Conservation (phyloP, 345 rosid species). For the Citropsis articulata region DNA sequence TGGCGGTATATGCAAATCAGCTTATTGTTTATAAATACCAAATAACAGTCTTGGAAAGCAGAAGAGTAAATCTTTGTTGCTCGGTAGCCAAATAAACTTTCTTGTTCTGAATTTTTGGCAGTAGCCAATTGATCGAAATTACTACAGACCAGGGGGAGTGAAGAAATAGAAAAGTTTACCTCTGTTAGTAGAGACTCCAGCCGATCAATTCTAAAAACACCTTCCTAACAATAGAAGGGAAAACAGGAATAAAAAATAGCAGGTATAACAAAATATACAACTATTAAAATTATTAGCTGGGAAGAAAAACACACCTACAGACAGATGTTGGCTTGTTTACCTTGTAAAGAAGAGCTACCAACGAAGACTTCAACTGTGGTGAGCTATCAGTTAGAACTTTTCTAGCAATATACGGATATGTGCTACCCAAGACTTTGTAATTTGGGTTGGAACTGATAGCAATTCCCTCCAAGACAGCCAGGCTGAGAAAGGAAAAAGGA, state of each 20-base stretch:
- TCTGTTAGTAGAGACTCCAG: constrained; percentile 80
- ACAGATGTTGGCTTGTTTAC: constrained; percentile 29
- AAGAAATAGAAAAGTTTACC: constrained; percentile 44
- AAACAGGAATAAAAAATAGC: constrained; percentile 2
- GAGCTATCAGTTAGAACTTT: constrained; percentile 86
- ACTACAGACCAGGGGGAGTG: background rate
- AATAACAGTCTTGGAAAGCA: background rate
- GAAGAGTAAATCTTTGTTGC: background rate
- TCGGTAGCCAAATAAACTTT: background rate
- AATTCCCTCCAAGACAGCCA: constrained; percentile 96
- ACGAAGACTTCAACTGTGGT: constrained; percentile 73
- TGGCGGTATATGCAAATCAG: background rate
- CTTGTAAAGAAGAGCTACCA: constrained; percentile 81
- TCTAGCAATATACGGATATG: constrained; percentile 98
- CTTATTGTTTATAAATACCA: background rate
- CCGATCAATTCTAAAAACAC: constrained; percentile 89
- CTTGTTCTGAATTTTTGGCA: background rate
- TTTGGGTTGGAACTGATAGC: constrained; percentile 73
- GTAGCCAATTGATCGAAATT: background rate
- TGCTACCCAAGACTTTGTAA: constrained; percentile 92
- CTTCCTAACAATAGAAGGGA: constrained; percentile 51
- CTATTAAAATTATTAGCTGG: background rate
- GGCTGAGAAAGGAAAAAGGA: constrained; percentile 41
- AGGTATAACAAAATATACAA: background rate
- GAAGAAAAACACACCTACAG: background rate